Conservation (phyloP, 2,329 filamentous ascomycete species). For the Elsinoe fawcettii region DNA sequence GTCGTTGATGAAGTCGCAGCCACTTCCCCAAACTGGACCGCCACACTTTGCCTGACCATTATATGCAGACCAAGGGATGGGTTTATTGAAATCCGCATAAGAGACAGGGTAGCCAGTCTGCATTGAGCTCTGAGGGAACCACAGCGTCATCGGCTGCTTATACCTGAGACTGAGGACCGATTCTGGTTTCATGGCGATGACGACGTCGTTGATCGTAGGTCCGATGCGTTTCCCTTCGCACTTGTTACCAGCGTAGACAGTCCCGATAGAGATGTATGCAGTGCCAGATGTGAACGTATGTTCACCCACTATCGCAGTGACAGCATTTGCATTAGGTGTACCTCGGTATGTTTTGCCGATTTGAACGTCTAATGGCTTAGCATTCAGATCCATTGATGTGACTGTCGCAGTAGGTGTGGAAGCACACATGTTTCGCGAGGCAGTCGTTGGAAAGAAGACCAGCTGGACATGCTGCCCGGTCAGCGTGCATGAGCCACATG, state of each 20-base stretch:
- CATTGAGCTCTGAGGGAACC: slow-evolving; percentile 20
- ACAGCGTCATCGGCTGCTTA: slow-evolving; percentile 23
- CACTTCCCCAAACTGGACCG: not conserved
- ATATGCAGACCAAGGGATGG: slow-evolving; percentile 26
- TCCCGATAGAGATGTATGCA: slow-evolving; percentile 26
- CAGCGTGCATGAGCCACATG: slow-evolving; percentile 26
- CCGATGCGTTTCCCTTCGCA: slow-evolving; percentile 21
- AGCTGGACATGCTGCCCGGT: slow-evolving; percentile 25
- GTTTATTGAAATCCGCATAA: slow-evolving; percentile 26
- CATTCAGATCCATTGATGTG: slow-evolving; percentile 20
- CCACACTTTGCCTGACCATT: slow-evolving; percentile 23
- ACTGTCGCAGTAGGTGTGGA: slow-evolving; percentile 22
- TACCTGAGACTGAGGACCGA: slow-evolving; percentile 26
- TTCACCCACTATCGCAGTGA: slow-evolving; percentile 19
- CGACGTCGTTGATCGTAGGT: slow-evolving; percentile 21
- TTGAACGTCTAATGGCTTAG: slow-evolving; percentile 23
- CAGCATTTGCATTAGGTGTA: not conserved
- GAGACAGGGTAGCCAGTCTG: slow-evolving; percentile 26
- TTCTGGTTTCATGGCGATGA: slow-evolving; percentile 26
- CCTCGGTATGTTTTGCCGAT: slow-evolving; percentile 20
- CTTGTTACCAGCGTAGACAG: slow-evolving; percentile 23
- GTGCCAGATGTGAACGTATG: slow-evolving; percentile 26
- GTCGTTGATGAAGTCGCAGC: slow-evolving; percentile 24
- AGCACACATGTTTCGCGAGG: slow-evolving; percentile 25
- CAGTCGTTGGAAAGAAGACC: slow-evolving; percentile 25